Percentiles rank a stretch among this genome's conserved stretches.
phyloP scores from a whole-genome alignment of 2,329 filamentous ascomycete species.

The Diaporthe vaccinii region DNA sequence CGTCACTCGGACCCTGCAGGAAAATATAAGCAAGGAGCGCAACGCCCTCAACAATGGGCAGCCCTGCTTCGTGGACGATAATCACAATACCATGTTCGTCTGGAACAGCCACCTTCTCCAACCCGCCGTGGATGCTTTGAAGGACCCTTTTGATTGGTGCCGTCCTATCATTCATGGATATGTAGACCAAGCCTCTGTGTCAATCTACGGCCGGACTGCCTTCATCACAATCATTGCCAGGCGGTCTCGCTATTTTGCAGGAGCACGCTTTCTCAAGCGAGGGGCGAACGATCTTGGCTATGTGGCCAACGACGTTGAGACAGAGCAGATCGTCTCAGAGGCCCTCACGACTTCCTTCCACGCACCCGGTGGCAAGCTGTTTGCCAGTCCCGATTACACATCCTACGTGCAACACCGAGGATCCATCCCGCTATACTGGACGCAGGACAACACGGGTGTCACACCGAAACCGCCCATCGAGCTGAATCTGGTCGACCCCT shows the following conservation, averaged over 20 bases:
- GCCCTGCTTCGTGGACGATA: conserved; percentile 68
- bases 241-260: conserved; percentile 92
- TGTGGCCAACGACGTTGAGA: conserved; percentile 98
- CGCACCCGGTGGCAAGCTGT: conserved; percentile 86
- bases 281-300: conserved; percentile 95
- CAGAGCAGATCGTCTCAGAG: conserved; percentile 97
- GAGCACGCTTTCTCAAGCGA: conserved; percentile 92
- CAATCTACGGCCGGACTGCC: conserved; percentile 88
- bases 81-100: conserved; percentile 96
- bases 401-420: conserved; percentile 97
- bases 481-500: conserved; percentile 94
- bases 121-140: conserved; percentile 78
- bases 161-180: conserved; percentile 96
- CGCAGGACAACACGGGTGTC: conserved; percentile 94
- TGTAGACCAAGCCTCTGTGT: conserved; percentile 88
- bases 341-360: conserved; percentile 96
- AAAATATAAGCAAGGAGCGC: conserved; percentile 89
- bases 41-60: conserved; percentile 76
- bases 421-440: conserved; percentile 97
- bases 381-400: conserved; percentile 90
- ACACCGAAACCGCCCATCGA: conserved; percentile 97
- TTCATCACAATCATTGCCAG: conserved; percentile 96
- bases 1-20: conserved; percentile 90
- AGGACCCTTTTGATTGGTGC: conserved; percentile 94
- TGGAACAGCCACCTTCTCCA: conserved; percentile 94